A percentile compares a stretch with the other conserved stretches of the same genome.
Evolutionary conservation across 306 rosid species (phyloP).

Genomic region (Clitoria ternatea): DNA sequence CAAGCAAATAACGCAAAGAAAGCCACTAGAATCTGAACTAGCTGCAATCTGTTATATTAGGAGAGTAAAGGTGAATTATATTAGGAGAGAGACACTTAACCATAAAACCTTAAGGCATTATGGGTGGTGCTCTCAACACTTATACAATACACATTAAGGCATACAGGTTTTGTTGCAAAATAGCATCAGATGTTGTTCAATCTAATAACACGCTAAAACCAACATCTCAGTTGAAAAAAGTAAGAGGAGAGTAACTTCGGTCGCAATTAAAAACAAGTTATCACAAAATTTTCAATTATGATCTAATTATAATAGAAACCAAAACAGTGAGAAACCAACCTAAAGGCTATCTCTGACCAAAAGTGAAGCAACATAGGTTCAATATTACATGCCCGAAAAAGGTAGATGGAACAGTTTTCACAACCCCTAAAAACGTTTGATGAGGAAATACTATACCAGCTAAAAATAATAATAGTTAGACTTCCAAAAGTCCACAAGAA

Average conservation of each 20-base stretch:
- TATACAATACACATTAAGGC: background rate
- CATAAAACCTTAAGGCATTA: no score
- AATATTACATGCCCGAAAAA: background rate
- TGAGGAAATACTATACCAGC: background rate
- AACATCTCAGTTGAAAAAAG: background rate
- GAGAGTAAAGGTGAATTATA: no score
- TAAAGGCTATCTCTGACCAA: background rate
- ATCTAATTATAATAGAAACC: background rate
- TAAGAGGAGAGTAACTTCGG: background rate
- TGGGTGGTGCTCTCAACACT: no score
- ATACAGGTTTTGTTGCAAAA: background rate
- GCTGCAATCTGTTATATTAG: no score
- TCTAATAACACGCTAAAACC: background rate
- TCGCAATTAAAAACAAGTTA: background rate
- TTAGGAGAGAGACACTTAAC: no score
- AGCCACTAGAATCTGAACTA: background rate
- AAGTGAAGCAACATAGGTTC: background rate
- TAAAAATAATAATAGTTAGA: background rate
- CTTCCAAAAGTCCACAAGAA: slow-evolving; percentile 11
- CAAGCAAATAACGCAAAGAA: background rate
- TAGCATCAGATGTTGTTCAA: background rate
- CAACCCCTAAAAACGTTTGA: background rate
- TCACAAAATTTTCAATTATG: background rate
- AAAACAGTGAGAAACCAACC: background rate
- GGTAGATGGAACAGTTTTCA: background rate